Percentiles rank a stretch among this genome's conserved stretches.
phyloP scores from a whole-genome alignment of 1,139 yeast species.

The Diutina rugosa region DNA sequence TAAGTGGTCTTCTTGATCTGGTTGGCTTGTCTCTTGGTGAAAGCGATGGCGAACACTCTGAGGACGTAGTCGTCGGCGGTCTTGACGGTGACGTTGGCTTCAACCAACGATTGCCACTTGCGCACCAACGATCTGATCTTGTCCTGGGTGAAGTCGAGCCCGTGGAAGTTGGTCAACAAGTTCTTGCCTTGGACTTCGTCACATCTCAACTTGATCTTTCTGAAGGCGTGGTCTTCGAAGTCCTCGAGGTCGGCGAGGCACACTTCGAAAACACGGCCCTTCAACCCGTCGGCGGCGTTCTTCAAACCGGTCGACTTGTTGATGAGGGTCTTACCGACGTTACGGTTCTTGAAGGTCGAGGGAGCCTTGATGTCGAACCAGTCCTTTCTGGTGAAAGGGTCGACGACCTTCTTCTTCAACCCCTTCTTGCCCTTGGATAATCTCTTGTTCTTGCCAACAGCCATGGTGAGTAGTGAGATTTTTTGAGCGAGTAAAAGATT shows the following conservation, averaged over 20 bases:
- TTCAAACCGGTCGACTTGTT: constrained; percentile 90
- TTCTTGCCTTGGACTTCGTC: constrained; percentile 91
- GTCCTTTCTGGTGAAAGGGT: constrained; percentile 91
- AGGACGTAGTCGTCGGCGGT: constrained; percentile 83
- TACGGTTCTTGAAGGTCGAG: constrained; percentile 86
- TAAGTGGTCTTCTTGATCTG: constrained; percentile 86
- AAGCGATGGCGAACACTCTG: constrained; percentile 82
- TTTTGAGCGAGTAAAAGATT: neutral
- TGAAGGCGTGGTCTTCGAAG: constrained; percentile 86
- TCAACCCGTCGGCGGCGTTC: constrained; percentile 85
- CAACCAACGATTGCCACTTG: constrained; percentile 89
- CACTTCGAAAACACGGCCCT: constrained; percentile 84
- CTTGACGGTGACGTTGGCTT: constrained; percentile 86
- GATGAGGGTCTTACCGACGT: constrained; percentile 88
- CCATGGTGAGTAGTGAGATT: constrained; percentile 31
- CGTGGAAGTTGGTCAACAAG: constrained; percentile 92
- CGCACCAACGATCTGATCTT: constrained; percentile 83
- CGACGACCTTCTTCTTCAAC: constrained; percentile 89
- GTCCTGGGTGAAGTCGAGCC: constrained; percentile 84
- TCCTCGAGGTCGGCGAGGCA: constrained; percentile 85
- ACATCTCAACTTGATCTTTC: constrained; percentile 80
- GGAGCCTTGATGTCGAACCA: constrained; percentile 96
- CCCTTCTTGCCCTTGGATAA: constrained; percentile 94
- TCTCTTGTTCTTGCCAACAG: constrained; percentile 96
- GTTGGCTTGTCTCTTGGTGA: constrained; percentile 85